phyloP scores from a whole-genome alignment of 768 basidiomycete species.

The Candolleomyces efflorescens region DNA sequence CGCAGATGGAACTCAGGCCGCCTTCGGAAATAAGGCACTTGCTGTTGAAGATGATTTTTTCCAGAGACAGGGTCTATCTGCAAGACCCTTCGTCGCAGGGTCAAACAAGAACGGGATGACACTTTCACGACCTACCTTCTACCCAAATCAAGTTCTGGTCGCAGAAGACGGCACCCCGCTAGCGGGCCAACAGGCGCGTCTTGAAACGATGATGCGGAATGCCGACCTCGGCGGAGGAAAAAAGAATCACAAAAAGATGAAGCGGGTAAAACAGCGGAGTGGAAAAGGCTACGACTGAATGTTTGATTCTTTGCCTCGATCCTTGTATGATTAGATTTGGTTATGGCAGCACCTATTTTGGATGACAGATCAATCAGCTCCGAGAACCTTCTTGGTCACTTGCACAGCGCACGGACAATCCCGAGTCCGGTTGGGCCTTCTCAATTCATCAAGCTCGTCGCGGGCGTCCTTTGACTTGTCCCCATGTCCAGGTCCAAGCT shows the following conservation, averaged over 20 bases:
- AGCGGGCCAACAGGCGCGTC: conserved; percentile 34
- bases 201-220: conserved; percentile 40
- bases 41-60: conserved; percentile 85
- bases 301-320: not conserved
- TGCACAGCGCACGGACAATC: no score
- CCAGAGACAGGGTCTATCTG: conserved; percentile 43
- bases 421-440: no score
- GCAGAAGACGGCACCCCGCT: conserved; percentile 76
- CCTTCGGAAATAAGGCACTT: conserved; percentile 52
- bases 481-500: not conserved
- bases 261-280: conserved; percentile 83
- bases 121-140: conserved; percentile 61
- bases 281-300: conserved; percentile 83
- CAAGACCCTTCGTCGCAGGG: conserved; percentile 63
- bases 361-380: no score
- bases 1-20: conserved; percentile 20
- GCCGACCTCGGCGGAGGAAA: conserved; percentile 45
- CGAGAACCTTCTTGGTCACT: not conserved
- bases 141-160: conserved; percentile 82
- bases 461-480: not conserved
- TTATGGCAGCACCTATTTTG: no score
- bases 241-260: conserved; percentile 82
- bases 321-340: not conserved
- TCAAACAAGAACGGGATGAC: conserved; percentile 50
- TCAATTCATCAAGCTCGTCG: no score